Evolutionary conservation across 1,139 yeast genomes (phyloP), one percentile per base, ranked within the genome.

Genomic region (Yamadazyma mexicana): DNA sequence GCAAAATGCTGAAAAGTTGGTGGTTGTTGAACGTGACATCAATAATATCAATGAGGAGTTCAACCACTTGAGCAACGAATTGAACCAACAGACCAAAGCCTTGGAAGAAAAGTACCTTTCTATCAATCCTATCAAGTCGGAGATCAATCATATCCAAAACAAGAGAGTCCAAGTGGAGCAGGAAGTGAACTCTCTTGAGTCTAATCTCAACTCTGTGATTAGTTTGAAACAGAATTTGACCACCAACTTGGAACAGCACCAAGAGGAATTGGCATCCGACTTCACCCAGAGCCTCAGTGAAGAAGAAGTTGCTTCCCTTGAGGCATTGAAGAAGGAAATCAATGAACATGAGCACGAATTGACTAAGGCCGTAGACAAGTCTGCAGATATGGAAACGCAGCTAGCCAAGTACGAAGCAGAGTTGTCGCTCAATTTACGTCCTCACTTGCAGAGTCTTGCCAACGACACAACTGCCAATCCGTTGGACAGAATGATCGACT

Each of bases 321-420:
- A 65, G 3, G 40, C 47, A 0, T 54, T 83, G 9, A 66, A 66
- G 22, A 34, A 40, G 0, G 55, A 67, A 5, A 66, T 87, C 4
- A 63, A 71, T 2, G 47, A 50, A 4, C 43, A 68, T 3, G 83
- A 77, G 47, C 55, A 51, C 8, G 54, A 66, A 25, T 65, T 80
- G 38, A 73, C 73, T 44, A 52, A 56, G 3, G 55, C 75, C 0
- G 73, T 74, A 0, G 70, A 69, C 8, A 55, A 68, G 36, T 61
- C 81, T 20, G 61, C 77, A 2, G 72, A 65, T 6, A 47, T 79
- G 16, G 87, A 84, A 42, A 63, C 79, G 6, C 63, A 65, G 16
- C 61, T 77, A n/a, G 72, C 80, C 1, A 60, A 64, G 4, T 55
- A 77, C 20, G 79, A 78, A 39, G 73, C 86, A 4, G 89, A 83